Conservation (phyloP, 2,329 filamentous ascomycete genomes). For the Dryadomyces sulphureus region DNA sequence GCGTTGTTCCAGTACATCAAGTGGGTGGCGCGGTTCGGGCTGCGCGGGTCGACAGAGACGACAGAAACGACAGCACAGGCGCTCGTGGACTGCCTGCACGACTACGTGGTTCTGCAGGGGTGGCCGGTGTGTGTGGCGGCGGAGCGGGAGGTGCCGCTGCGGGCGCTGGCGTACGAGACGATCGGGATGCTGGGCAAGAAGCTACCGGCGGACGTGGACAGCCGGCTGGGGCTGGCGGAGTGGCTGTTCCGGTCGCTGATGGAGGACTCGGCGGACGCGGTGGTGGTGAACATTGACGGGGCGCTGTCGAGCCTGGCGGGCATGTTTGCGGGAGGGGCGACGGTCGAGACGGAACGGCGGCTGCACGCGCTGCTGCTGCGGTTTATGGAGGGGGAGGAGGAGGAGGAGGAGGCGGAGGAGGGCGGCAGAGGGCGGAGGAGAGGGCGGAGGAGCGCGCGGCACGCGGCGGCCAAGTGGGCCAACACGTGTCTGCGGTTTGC, state of each 20-base stretch:
- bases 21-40: slow-evolving; percentile 63
- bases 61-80: slow-evolving; percentile 37
- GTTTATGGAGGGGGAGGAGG: slow-evolving; percentile 43
- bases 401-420: slow-evolving; percentile 32
- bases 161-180: slow-evolving; percentile 77
- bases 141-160: slow-evolving; percentile 37
- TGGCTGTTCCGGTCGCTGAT: slow-evolving; percentile 79
- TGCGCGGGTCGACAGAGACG: slow-evolving; percentile 26
- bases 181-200: slow-evolving; percentile 67
- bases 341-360: slow-evolving; percentile 3
- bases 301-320: slow-evolving; percentile 60
- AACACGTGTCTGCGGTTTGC: slow-evolving; percentile 74
- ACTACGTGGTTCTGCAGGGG: slow-evolving; percentile 65
- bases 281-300: slow-evolving; percentile 79
- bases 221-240: slow-evolving; percentile 34
- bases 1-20: slow-evolving; percentile 78
- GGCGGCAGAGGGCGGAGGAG: too few relatives aligned
- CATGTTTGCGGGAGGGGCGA: slow-evolving; percentile 21
- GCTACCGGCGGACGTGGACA: slow-evolving; percentile 37
- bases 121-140: slow-evolving; percentile 53
- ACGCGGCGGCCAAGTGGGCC: slow-evolving; percentile 74
- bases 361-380: slow-evolving; percentile 45
- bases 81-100: slow-evolving; percentile 52
- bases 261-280: slow-evolving; percentile 60
- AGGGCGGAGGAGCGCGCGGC: slow-evolving; percentile 62